Evolutionary conservation across 495 filamentous ascomycete species (phyloP).

Genomic region (Astrothelium macrocarpum): DNA sequence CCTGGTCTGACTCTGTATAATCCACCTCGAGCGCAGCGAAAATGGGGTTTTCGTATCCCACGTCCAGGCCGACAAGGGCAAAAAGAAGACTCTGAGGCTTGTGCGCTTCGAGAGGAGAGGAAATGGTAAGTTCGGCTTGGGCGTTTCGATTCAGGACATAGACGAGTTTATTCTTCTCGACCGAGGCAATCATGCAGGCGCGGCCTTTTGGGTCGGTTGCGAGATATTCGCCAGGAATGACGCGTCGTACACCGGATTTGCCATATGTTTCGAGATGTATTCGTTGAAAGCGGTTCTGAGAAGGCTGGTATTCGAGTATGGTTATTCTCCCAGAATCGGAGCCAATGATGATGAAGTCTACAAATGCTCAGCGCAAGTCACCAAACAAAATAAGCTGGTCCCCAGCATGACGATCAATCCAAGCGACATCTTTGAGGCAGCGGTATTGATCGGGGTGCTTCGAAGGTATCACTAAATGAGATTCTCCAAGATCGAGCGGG

Average conservation of each 20-base stretch:
- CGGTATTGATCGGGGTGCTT: conserved; percentile 52
- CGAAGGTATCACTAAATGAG: conserved; percentile 85
- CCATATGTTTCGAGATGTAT: conserved; percentile 96
- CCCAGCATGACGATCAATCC: background rate
- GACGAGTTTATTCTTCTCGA: conserved; percentile 99
- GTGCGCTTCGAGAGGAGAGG: conserved; percentile 94
- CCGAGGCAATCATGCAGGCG: conserved; percentile 83
- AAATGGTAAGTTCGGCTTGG: conserved; percentile 89
- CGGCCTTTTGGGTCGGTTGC: conserved; percentile 91
- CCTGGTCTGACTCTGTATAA: conserved; percentile 84
- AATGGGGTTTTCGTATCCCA: conserved; percentile 92
- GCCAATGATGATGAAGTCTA: conserved; percentile 93
- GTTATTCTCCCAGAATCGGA: conserved; percentile 93
- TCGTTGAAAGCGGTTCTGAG: conserved; percentile 77
- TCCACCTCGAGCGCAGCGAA: conserved; percentile 93
- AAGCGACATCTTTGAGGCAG: conserved; percentile 13
- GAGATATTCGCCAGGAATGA: conserved; percentile 90
- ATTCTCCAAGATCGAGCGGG: conserved; percentile 29
- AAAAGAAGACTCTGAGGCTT: conserved; percentile 90
- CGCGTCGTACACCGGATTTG: conserved; percentile 89
- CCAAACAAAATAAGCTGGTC: conserved; percentile 18
- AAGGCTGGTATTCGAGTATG: conserved; percentile 82
- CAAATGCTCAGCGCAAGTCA: conserved; percentile 51
- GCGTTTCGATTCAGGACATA: conserved; percentile 95
- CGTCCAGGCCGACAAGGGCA: conserved; percentile 75